Conservation (phyloP, 192 early-diverging fungal species). For the Rhizophagus sp. region DNA sequence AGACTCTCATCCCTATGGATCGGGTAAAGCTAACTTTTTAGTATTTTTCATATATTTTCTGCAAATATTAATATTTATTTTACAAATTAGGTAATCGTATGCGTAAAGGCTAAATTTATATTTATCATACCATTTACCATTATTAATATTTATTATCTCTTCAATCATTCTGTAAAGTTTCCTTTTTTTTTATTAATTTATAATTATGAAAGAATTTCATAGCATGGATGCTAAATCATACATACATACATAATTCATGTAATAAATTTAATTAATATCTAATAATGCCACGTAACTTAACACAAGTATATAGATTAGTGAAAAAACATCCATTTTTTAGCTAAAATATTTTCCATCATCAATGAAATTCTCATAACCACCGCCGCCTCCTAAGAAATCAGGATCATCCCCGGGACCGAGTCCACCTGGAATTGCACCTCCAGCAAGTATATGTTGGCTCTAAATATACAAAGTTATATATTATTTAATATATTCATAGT, state of each 20-base stretch:
- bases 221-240: too few relatives aligned
- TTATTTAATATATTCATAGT: background rate
- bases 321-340: background rate
- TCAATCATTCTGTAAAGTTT: too few relatives aligned
- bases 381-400: constrained; percentile 2
- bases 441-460: constrained; percentile 8
- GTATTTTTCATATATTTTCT: background rate
- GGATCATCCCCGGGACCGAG: constrained; percentile 10
- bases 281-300: background rate
- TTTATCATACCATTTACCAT: background rate
- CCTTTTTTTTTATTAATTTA: too few relatives aligned
- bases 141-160: too few relatives aligned
- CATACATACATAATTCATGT: too few relatives aligned
- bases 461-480: background rate
- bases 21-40: constrained; percentile 51
- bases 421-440: constrained; percentile 3
- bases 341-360: constrained; percentile 22
- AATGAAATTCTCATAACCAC: constrained; percentile 6
- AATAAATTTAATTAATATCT: too few relatives aligned
- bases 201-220: too few relatives aligned
- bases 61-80: constrained; percentile 1
- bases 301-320: background rate
- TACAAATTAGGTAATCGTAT: constrained; percentile 21
- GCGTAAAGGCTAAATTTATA: constrained; percentile 21
- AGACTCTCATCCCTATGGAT: constrained; percentile 72